A percentile compares a stretch with the other conserved stretches of the same genome.
These are phyloP conservation scores for Binderoboletus segoi DNA, from an alignment of 1,284 basidiomycete genomes.

Conservation along the genomic window DNA sequence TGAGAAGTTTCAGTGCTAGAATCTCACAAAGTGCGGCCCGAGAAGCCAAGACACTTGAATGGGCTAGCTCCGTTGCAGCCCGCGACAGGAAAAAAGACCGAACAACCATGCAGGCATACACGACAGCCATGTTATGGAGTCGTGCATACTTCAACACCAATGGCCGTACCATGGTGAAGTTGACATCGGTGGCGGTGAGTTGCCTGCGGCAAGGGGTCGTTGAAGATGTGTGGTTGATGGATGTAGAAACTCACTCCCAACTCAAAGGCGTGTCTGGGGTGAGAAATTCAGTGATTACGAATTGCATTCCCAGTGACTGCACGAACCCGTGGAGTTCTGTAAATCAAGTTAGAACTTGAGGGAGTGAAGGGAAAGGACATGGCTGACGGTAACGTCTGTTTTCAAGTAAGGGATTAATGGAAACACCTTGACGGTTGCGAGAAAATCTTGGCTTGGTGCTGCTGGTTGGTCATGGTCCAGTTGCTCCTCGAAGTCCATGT, in stretches of 20 bases:
- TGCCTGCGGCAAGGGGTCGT: conserved; percentile 50
- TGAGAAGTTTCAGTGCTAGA: conserved; percentile 83
- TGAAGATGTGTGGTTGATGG: not conserved
- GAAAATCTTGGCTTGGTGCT: conserved; percentile 56
- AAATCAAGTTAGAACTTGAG: conserved; percentile 13
- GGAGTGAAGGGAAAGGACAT: not conserved
- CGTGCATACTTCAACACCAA: conserved; percentile 79
- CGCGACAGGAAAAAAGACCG: conserved; percentile 56
- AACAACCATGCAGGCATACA: conserved; percentile 75
- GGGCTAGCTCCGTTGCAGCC: conserved; percentile 59
- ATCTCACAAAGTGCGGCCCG: conserved; percentile 82
- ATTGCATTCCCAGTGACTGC: not conserved
- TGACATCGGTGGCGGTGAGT: conserved; percentile 80
- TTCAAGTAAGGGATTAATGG: conserved; percentile 73
- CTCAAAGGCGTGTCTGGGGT: conserved; percentile 70
- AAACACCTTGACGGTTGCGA: conserved; percentile 70
- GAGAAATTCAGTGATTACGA: conserved; percentile 15
- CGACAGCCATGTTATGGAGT: conserved; percentile 69
- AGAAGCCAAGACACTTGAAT: conserved; percentile 69
- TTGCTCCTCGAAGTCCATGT: conserved; percentile 57
- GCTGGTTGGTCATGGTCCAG: conserved; percentile 38
- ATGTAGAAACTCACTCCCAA: conserved; percentile 68
- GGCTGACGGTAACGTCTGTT: conserved; percentile 65
- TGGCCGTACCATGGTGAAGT: conserved; percentile 81
- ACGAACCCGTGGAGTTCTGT: conserved; percentile 33